Percentiles rank a stretch among this genome's conserved stretches.
Conservation (phyloP, 192 early-diverging fungal genomes). For the Gigaspora rosea region DNA sequence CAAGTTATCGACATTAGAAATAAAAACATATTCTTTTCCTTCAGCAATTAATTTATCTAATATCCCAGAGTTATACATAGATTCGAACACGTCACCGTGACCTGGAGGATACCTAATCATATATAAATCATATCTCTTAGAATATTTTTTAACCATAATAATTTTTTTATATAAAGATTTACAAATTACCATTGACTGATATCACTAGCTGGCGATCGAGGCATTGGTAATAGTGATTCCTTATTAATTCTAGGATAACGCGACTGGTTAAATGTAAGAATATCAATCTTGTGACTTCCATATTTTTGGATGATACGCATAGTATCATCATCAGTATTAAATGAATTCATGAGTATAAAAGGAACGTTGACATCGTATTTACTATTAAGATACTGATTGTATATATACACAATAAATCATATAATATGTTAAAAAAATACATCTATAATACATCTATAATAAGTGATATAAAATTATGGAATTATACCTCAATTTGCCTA, state of each 20-base stretch:
- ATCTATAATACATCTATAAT: constrained; percentile 4
- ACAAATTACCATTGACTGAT: constrained; percentile 63
- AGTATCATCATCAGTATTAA: constrained; percentile 99
- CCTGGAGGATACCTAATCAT: constrained; percentile 86
- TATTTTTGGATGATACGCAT: constrained; percentile 98
- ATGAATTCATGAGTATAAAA: constrained; percentile 99
- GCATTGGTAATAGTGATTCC: constrained; percentile 87
- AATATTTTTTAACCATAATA: no score
- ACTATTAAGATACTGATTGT: constrained; percentile 80
- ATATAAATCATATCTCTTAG: neutral
- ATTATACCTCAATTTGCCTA: constrained; percentile 90
- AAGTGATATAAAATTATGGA: neutral
- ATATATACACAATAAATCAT: no score
- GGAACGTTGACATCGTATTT: constrained; percentile 89
- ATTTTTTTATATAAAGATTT: no score
- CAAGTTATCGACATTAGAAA: constrained; percentile 98
- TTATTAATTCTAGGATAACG: constrained; percentile 92
- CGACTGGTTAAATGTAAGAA: constrained; percentile 98
- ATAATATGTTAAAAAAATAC: no score
- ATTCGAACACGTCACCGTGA: constrained; percentile 98
- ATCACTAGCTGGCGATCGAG: constrained; percentile 67
- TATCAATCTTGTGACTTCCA: constrained; percentile 84
- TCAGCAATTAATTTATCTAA: constrained; percentile 89
- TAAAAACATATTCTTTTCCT: constrained; percentile 98
- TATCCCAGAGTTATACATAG: constrained; percentile 89